Conservation (phyloP, 768 basidiomycete species). For the Xerocomellus amylosporus region DNA sequence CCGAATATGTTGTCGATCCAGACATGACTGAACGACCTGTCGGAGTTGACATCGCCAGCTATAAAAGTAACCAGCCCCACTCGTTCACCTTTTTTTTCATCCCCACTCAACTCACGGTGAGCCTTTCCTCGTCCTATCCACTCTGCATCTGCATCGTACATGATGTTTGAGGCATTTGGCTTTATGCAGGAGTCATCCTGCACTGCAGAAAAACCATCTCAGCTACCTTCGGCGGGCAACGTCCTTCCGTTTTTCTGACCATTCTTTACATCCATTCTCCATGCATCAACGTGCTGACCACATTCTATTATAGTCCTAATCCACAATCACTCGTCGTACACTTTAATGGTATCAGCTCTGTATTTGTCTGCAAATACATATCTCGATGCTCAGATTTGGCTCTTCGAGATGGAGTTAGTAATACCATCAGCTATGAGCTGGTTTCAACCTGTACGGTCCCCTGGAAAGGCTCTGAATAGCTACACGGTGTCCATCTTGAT, state of each 20-base stretch:
- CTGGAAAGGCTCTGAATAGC: background rate
- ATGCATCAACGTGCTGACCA: constrained; percentile 8
- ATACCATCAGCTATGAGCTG: too few species aligned
- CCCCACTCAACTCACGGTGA: constrained; percentile 21
- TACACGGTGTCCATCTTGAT: constrained; percentile 50
- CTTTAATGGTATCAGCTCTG: background rate
- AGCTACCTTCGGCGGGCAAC: constrained; percentile 79
- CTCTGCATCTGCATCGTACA: constrained; percentile 36
- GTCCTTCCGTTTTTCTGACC: constrained; percentile 47
- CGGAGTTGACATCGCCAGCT: constrained; percentile 29
- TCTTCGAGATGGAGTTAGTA: background rate
- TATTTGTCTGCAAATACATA: background rate
- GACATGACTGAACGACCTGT: constrained; percentile 31
- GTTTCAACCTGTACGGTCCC: background rate
- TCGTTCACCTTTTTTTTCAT: background rate
- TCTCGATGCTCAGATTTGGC: background rate
- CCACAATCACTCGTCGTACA: background rate
- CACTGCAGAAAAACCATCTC: constrained; percentile 83
- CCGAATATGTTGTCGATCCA: constrained; percentile 29
- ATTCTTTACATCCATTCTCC: background rate
- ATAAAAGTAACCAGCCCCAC: constrained; percentile 17
- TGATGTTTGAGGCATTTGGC: constrained; percentile 97
- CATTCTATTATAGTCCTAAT: constrained; percentile 25
- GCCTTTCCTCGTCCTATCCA: constrained; percentile 14
- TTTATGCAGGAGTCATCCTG: constrained; percentile 67